Percentiles rank a stretch among this genome's conserved stretches.
Conservation (phyloP, 2,329 filamentous ascomycete species). For the Clarireedia homoeocarpa region DNA sequence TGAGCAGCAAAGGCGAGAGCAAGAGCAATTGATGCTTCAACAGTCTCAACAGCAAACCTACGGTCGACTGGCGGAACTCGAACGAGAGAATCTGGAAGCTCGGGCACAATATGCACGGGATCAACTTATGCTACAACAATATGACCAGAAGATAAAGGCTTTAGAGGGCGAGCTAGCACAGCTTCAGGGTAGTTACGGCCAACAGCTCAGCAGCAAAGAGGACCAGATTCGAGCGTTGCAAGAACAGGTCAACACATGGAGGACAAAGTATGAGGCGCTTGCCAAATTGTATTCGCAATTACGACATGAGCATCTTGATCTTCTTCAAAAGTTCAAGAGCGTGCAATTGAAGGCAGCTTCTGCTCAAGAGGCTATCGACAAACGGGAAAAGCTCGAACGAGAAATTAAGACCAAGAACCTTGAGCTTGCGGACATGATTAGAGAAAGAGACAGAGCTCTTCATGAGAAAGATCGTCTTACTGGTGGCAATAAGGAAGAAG, state of each 20-base stretch:
- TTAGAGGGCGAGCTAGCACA: constrained; percentile 81
- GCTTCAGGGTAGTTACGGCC: constrained; percentile 72
- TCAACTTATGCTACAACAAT: constrained; percentile 93
- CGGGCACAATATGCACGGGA: constrained; percentile 95
- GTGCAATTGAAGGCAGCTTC: constrained; percentile 95
- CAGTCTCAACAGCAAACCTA: constrained; percentile 93
- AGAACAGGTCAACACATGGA: constrained; percentile 96
- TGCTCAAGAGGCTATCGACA: constrained; percentile 92
- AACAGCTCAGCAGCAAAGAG: constrained; percentile 84
- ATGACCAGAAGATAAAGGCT: constrained; percentile 88
- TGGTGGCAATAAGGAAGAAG: constrained; percentile 82
- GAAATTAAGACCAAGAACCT: constrained; percentile 99
- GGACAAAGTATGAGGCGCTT: constrained; percentile 91
- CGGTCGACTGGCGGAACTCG: constrained; percentile 88
- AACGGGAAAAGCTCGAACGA: constrained; percentile 87
- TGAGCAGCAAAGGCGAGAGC: constrained; percentile 84
- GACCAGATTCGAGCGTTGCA: constrained; percentile 89
- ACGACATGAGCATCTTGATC: constrained; percentile 86
- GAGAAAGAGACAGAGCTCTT: constrained; percentile 85
- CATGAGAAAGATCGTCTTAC: constrained; percentile 86
- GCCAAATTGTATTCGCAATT: constrained; percentile 97
- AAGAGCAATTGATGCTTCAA: constrained; percentile 81
- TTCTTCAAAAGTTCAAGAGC: constrained; percentile 91
- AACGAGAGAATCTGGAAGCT: constrained; percentile 90
- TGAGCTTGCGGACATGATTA: constrained; percentile 97